Evolutionary conservation across 2,329 filamentous ascomycete species (phyloP).

Genomic region (Talaromyces albobiverticillius): DNA sequence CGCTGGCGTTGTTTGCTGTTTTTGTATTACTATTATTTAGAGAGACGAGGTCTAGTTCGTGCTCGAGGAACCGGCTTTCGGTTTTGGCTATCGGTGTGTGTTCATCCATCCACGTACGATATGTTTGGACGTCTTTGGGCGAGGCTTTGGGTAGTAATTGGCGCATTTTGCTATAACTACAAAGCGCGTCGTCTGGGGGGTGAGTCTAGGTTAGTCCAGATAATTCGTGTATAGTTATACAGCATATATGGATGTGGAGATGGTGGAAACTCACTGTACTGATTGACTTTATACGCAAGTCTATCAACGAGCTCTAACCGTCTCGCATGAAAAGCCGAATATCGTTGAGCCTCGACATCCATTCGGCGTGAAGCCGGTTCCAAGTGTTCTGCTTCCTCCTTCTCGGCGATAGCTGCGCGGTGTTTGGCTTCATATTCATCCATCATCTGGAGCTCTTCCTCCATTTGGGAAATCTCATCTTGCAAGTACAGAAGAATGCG

Average conservation of each 20-base stretch:
- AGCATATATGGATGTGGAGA: constrained; percentile 3
- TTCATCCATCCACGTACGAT: constrained; percentile 54
- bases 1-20: constrained; percentile 17
- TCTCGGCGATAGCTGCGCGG: constrained; percentile 27
- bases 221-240: too few species aligned
- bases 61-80: constrained; percentile 54
- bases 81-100: constrained; percentile 48
- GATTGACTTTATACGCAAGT: constrained; percentile 57
- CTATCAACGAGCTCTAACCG: constrained; percentile 54
- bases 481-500: constrained; percentile 78
- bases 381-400: constrained; percentile 28
- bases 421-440: constrained; percentile 57
- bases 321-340: constrained; percentile 53
- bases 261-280: constrained; percentile 53
- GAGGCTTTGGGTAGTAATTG: constrained; percentile 47
- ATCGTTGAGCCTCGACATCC: constrained; percentile 47
- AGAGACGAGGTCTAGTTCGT: constrained; percentile 46
- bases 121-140: constrained; percentile 48
- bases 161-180: constrained; percentile 47
- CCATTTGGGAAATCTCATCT: constrained; percentile 77
- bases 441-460: constrained; percentile 69
- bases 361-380: constrained; percentile 39
- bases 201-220: constrained; percentile 8
- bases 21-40: too few species aligned
- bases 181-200: constrained; percentile 38